Base-by-base conservation (phyloP, 768 basidiomycete genomes). In the Suillus clintonianus region DNA sequence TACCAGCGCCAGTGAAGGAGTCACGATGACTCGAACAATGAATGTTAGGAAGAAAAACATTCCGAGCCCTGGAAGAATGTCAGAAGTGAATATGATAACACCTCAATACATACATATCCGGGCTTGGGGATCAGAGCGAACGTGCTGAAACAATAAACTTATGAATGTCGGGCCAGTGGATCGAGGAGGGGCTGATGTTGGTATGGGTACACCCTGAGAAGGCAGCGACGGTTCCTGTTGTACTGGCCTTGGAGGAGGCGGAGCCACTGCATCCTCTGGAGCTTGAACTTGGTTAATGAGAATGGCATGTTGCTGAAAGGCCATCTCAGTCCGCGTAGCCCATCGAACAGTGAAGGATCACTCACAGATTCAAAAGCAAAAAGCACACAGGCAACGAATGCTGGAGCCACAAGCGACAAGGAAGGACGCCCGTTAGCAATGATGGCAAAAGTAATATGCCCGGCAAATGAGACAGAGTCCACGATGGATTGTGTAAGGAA, bases 401-500 rank as follows among this genome's bases (percentile, higher is more conserved):
- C 92, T 2, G 95, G 94, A 0, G 90, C 90, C 45, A 95, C 82
- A 30, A 95, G 81, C 1, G 93, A 89, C 27, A 97, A 75, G 1
- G 93, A 94, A 2, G 93, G 85, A 36, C 88, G 80, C 48, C 94
- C 94, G 65, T 95, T 91, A 3, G 91, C 88, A 42, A 95, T 78
- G 62, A 96, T 90, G 5, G 92, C 93, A 63, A 97, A 89, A 0
- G 94, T 95, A 60, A 95, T 87, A 69, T 96, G 93, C 0, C 90
- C 91, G 22, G 92, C 91, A 72, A 97, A 96, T 0, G 91, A 87
- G 48, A 94, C 87, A 0, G 91, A 86, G 71, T 97, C 95, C 22
- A 92, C 84, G 1, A 89, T 84, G 6, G 89, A 85, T 74, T 95
- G 93, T 7, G 88, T 78, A 24, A 94, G 80, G 72, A 96, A 94